Conservation (phyloP, 2,329 filamentous ascomycete species). For the Botryotinia globosa region DNA sequence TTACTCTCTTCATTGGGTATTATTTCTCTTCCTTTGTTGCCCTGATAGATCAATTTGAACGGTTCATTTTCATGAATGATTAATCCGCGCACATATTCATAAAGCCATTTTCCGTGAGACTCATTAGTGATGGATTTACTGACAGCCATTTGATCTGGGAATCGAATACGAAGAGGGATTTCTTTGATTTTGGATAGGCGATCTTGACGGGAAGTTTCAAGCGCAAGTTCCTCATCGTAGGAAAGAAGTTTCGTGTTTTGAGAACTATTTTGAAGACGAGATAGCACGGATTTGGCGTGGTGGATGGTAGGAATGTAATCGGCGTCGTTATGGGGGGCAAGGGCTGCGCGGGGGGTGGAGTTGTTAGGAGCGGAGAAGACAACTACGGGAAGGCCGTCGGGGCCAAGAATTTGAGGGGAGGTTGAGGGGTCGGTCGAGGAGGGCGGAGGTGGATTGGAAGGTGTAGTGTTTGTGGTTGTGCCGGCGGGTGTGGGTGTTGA, state of each 20-base stretch:
- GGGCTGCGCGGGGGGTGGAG: conserved; percentile 73
- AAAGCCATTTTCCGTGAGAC: conserved; percentile 64
- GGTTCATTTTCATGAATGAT: conserved; percentile 62
- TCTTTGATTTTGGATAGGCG: conserved; percentile 64
- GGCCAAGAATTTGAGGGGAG: conserved; percentile 30
- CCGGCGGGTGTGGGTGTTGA: neutral
- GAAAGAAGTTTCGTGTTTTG: conserved; percentile 77
- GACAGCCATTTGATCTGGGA: conserved; percentile 77
- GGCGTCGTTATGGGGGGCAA: conserved; percentile 62
- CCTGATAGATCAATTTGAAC: conserved; percentile 62
- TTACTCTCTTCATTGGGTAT: conserved; percentile 46
- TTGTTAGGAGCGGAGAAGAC: conserved; percentile 77
- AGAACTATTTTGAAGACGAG: conserved; percentile 56
- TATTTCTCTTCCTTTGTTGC: conserved; percentile 37
- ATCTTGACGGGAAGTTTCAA: conserved; percentile 62
- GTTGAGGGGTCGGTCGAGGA: conserved; percentile 4
- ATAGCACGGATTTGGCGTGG: conserved; percentile 73
- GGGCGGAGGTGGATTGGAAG: neutral
- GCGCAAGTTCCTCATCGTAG: conserved; percentile 75
- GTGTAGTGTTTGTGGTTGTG: conserved; percentile 11
- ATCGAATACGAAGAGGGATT: conserved; percentile 75
- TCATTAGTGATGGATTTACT: conserved; percentile 66
- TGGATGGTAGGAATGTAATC: conserved; percentile 75
- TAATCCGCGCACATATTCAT: conserved; percentile 69
- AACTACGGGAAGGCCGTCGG: conserved; percentile 52